phyloP scores from a whole-genome alignment of 2,329 filamentous ascomycete genomes.

The Paecilomyces sp. region DNA sequence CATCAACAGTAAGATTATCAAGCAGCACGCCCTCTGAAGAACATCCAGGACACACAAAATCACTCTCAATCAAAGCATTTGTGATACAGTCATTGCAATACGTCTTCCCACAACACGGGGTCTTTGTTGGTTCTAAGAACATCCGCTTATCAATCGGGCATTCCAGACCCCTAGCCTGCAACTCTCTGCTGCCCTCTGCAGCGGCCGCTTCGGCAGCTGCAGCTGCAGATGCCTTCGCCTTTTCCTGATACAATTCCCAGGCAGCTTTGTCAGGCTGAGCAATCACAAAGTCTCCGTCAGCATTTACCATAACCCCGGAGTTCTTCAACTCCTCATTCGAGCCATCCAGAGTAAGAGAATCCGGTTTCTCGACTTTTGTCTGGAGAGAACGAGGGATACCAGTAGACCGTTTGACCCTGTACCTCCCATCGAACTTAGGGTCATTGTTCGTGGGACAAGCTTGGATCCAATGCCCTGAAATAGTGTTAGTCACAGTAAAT shows the following conservation, averaged over 20 bases:
- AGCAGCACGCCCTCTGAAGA: constrained; percentile 84
- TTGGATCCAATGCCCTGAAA: constrained; percentile 87
- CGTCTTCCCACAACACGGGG: constrained; percentile 94
- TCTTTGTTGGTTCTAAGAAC: constrained; percentile 98
- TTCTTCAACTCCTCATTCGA: constrained; percentile 74
- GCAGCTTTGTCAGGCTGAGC: constrained; percentile 90
- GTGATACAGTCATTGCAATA: constrained; percentile 99
- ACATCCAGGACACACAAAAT: constrained; percentile 92
- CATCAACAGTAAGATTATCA: constrained; percentile 80
- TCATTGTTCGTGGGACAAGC: constrained; percentile 97
- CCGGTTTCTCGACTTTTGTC: constrained; percentile 89
- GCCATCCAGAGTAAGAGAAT: constrained; percentile 64
- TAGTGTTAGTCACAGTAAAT: constrained; percentile 16
- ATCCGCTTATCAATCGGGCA: constrained; percentile 96
- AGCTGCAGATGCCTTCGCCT: constrained; percentile 77
- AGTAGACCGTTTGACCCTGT: constrained; percentile 90
- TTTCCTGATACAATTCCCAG: constrained; percentile 96
- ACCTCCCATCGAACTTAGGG: constrained; percentile 87
- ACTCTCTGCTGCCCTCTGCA: constrained; percentile 71
- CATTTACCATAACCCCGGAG: constrained; percentile 93
- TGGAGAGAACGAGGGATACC: constrained; percentile 94
- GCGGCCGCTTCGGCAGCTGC: constrained; percentile 74
- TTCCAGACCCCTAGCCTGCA: constrained; percentile 80
- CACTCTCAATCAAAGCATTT: constrained; percentile 95
- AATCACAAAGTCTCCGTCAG: constrained; percentile 94